Conservation (phyloP, 805 yeast species). For the Saccharomyces eubayanus region DNA sequence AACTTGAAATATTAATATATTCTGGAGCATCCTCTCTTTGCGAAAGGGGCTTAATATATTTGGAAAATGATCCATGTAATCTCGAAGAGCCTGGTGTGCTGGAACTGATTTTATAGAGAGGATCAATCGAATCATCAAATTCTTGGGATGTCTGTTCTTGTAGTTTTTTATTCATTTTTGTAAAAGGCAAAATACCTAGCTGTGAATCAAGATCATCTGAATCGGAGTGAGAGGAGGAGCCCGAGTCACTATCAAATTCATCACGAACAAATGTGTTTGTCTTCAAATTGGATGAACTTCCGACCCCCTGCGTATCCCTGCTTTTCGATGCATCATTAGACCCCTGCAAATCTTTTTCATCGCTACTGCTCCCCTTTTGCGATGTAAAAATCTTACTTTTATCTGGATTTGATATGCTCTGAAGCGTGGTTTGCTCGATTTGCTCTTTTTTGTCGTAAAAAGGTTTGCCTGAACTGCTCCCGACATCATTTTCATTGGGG, state of each 20-base stretch:
- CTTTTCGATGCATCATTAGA: background rate
- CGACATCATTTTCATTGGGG: background rate
- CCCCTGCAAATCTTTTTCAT: background rate
- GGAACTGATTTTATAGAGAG: slow-evolving; percentile 15
- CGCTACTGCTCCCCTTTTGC: background rate
- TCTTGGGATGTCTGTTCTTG: slow-evolving; percentile 14
- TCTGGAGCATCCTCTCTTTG: slow-evolving; percentile 1
- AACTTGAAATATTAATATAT: slow-evolving; percentile 33
- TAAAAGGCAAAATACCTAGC: slow-evolving; percentile 23
- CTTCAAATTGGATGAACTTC: background rate
- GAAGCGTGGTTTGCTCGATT: background rate
- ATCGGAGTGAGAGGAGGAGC: slow-evolving; percentile 19
- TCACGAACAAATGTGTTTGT: background rate
- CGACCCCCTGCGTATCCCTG: background rate
- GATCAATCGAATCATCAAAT: slow-evolving; percentile 27
- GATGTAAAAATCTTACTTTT: background rate
- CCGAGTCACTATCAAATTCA: background rate
- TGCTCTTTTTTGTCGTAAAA: background rate
- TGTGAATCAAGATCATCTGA: slow-evolving; percentile 20
- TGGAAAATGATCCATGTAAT: background rate
- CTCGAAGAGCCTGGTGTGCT: slow-evolving; percentile 2
- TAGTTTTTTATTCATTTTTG: slow-evolving; percentile 22
- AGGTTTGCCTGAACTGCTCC: background rate
- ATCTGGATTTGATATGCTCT: background rate
- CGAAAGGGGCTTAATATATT: background rate